Base-by-base conservation (phyloP, 2,329 filamentous ascomycete species). In the Paramyrothecium sp. region DNA sequence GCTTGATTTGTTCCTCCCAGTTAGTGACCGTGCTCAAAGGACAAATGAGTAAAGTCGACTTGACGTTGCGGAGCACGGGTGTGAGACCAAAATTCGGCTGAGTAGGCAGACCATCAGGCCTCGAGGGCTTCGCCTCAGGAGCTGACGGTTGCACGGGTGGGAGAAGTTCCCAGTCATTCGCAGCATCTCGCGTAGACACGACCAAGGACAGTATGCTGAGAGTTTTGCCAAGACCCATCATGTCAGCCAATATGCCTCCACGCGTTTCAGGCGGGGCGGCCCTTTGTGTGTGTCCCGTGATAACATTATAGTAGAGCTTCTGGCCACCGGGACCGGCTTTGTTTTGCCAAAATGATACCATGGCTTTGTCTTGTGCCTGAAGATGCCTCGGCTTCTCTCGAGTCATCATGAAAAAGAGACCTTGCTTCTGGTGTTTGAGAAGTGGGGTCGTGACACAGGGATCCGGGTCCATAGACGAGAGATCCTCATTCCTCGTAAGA, bases 11-110 rank as follows among this genome's bases (percentile, higher is more conserved):
- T 63, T 92, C 87, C 65, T 94, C 89, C 95, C 95, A 99, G 67
- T 98, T 99, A 23, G 89, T 89, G 57, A 98, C 87, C 0, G 94
- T 95, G 67, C 91, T 97, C 3, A 97, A 81, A 1, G 95, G 95
- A 56, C 90, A 96, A 17, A 99, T 86, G 19, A 99, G 81, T 33
- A 99, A 78, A 0, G 95, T 98, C 1, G 90, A 87, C 67, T 87
- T 89, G 7, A 85, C 86, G 66, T 97, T 96, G 47, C 78, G 80
- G 20, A 76, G 74, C n/a, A 90, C 69, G 12, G 68, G 74, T 13
- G 81, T 84, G 20, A 86, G 71, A 2, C 74, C 78, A 19, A 86
- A 70, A 1, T 72, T 69, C 20, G 77, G 70, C 20, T 78, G 78
- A 33, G 63, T 59, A 48, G 69, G 58, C 30, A 70, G 51, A 17